Evolutionary conservation across 2,329 filamentous ascomycete species (phyloP), one percentile per base, ranked within the genome.

Genomic region (Alternaria sp.): DNA sequence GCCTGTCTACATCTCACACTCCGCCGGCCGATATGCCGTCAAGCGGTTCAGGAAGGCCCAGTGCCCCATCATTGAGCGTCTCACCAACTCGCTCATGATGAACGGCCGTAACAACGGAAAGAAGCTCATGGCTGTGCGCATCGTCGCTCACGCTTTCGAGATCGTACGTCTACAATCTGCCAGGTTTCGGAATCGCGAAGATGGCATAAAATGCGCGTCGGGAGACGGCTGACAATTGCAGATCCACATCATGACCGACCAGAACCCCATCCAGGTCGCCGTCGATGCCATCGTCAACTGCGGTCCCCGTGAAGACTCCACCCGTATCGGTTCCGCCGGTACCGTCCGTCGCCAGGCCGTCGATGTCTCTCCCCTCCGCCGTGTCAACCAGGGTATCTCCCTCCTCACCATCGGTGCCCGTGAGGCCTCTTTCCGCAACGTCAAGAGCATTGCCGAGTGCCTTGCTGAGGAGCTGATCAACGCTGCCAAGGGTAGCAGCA

Each of bases 101-200:
- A 97, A 99, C 91, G 96, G 96, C 86, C 96, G 96, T 87, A 99
- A 99, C 93, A 99, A 97, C 92, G 96, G 96, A 87, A 99, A 99
- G 92, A 99, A 99, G 93, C 91, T 98, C 83, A 97, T 97, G 94
- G 96, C 96, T 83, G 95, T 98, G 85, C 94, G 96, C 87, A 99
- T 99, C 79, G 94, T 99, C 80, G 94, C 94, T 78, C 96, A 99
- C 89, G 86, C 95, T 80, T 99, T 99, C 87, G 96, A 99, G 89
- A 99, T 99, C 84, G 95, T 97, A 91, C 85, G 93, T 92, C 55
- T 30, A 37, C 51, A 18, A 12, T 11, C 20, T 15, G 33, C 26
- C 26, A 20, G n/a, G 14, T 26, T 45, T 26, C 44, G 33, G 26
- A 23, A 26, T 20, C 15, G 26, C 33, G 37, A 37, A 45, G 20